These are phyloP conservation scores for Rubus parviflorus DNA, from an alignment of 306 rosid species.

Conservation along the genomic window DNA sequence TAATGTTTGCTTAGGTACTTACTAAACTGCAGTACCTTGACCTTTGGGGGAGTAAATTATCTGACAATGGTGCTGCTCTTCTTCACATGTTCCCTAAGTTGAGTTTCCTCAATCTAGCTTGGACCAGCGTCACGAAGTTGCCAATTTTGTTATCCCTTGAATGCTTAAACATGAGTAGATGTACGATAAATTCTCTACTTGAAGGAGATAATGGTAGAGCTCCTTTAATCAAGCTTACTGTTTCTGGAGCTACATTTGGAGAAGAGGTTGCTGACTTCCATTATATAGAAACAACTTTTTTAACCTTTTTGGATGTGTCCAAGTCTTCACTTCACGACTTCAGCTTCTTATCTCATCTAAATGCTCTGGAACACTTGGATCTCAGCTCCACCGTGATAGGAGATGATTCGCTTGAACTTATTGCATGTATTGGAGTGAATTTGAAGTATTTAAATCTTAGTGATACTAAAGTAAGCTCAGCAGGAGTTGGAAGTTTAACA, in stretches of 20 bases:
- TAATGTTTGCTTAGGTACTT: constrained; percentile 50
- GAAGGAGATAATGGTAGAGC: constrained; percentile 46
- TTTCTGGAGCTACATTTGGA: constrained; percentile 62
- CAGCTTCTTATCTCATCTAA: constrained; percentile 55
- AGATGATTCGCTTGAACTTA: constrained; percentile 60
- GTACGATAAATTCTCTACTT: constrained; percentile 63
- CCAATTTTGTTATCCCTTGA: constrained; percentile 62
- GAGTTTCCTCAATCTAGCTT: constrained; percentile 76
- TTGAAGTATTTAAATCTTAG: constrained; percentile 72
- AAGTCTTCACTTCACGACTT: constrained; percentile 55
- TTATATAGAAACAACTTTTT: constrained; percentile 39
- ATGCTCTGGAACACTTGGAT: constrained; percentile 67
- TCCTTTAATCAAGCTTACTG: constrained; percentile 61
- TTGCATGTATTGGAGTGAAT: constrained; percentile 59
- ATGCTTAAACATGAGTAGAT: constrained; percentile 77
- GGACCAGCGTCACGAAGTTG: constrained; percentile 74
- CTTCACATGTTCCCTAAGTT: constrained; percentile 61
- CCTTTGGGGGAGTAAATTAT: constrained; percentile 87
- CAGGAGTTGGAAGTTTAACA: constrained; percentile 65
- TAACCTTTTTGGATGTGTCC: constrained; percentile 63
- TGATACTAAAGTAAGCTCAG: constrained; percentile 66
- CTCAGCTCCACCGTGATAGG: constrained; percentile 67
- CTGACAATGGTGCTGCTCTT: constrained; percentile 65
- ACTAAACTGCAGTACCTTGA: constrained; percentile 68
- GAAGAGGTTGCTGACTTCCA: constrained; percentile 55